Evolutionary conservation across 805 yeast genomes (phyloP), one percentile per base, ranked within the genome.

Genomic region (Ogataea neopini): DNA sequence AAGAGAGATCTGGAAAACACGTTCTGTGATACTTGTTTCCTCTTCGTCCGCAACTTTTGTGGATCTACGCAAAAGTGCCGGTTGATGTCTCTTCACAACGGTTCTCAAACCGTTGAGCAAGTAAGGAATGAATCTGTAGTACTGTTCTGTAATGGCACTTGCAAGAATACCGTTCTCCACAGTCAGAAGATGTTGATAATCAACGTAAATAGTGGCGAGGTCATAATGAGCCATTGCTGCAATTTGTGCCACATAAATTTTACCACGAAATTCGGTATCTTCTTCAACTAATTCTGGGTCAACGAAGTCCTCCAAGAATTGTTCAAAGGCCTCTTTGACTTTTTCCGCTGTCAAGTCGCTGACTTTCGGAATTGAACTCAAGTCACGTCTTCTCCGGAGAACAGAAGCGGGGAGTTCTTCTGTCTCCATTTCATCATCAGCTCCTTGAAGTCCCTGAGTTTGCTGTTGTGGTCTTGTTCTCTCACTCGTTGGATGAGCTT

Each of bases 331-430:
- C 66, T 89, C 96, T 37, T 92, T 80, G 14, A 94, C 97, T 57
- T 88, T 88, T 63, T 91, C 97, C 49, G 96, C 97, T 3, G 97
- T 89, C 40, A 82, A 81, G 70, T 94, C 99, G 22, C 80, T 80
- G 22, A 94, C 96, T 62, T 86, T 88, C 22, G 95, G 90, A 45
- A 92, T 88, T 22, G 82, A 81, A 49, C 79, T 74, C 49, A 84
- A 71, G 50, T 80, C 78, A 60, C 84, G 76, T 69, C 86, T 76
- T 59, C 76, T 69, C 50, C 73, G 61, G 15, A 63, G 47, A n/a
- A 56, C 49, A 28, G 51, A 51, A 25, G 69, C 56, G 19, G 66
- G 64, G 11, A 49, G 52, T 22, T 55, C 64, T 36, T 58, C 62
- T 15, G 57, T 62, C 26, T 58, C 61, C 40, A 53, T 62, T 20